phyloP scores from a whole-genome alignment of 192 early-diverging fungal species.

The Powellomyces hirtus region DNA sequence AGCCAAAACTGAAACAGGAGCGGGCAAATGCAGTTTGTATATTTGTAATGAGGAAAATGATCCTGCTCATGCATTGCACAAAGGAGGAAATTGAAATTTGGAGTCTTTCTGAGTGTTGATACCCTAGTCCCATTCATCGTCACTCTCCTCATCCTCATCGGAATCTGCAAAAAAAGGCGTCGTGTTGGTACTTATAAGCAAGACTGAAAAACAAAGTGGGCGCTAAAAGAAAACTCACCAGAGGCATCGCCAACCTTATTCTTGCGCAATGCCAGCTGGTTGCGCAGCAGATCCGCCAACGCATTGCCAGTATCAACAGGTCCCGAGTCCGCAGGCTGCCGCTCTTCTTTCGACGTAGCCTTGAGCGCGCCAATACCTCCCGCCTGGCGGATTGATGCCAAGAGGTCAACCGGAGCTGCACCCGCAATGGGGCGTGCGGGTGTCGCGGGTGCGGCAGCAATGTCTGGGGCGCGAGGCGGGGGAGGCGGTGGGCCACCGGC shows the following conservation, averaged over 20 bases:
- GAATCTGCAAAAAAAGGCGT: neutral
- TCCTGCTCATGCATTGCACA: too few species aligned
- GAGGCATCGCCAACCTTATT: neutral
- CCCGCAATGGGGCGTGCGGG: slow-evolving; percentile 24
- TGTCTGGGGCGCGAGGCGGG: slow-evolving; percentile 10
- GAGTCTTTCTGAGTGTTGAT: too few species aligned
- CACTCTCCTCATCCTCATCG: neutral
- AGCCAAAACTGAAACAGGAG: too few species aligned
- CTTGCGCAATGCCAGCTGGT: neutral
- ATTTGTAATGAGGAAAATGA: too few species aligned
- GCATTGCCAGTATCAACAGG: neutral
- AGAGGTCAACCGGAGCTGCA: slow-evolving; percentile 15
- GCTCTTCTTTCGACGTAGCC: neutral
- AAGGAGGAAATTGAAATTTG: too few species aligned
- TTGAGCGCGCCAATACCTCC: slow-evolving; percentile 34
- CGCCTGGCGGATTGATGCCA: slow-evolving; percentile 33
- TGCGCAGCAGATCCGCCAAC: neutral
- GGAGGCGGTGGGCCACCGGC: slow-evolving; percentile 30
- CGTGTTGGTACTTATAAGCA: too few species aligned
- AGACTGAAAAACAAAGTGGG: too few species aligned
- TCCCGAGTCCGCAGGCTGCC: neutral
- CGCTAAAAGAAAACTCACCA: neutral
- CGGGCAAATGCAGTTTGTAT: too few species aligned
- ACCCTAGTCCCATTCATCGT: slow-evolving; percentile 7
- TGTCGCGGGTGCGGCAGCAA: slow-evolving; percentile 9